A percentile compares a stretch with the other conserved stretches of the same genome.
Evolutionary conservation across 768 basidiomycete genomes (phyloP).

Genomic region (Trametes cingulata): DNA sequence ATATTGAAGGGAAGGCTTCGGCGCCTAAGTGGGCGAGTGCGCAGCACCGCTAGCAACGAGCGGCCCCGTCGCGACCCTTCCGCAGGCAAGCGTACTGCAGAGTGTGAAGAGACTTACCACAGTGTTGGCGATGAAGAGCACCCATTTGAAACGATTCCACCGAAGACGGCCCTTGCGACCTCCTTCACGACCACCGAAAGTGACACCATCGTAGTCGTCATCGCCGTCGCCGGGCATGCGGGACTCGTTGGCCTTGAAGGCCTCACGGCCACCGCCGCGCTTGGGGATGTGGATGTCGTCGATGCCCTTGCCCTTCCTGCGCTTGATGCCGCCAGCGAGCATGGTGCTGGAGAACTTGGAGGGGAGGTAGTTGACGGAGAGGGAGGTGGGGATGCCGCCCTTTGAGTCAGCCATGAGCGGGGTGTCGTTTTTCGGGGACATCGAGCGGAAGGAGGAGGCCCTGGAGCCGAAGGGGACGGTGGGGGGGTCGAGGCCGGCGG

Average conservation of each 20-base stretch:
- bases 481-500: conserved; percentile 40
- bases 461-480: conserved; percentile 39
- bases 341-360: conserved; percentile 64
- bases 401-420: conserved; percentile 25
- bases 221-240: conserved; percentile 41
- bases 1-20: too few species aligned
- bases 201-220: conserved; percentile 41
- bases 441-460: conserved; percentile 26
- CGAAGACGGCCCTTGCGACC: conserved; percentile 48
- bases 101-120: conserved; percentile 40
- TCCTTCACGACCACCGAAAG: conserved; percentile 42
- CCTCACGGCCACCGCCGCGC: conserved; percentile 71
- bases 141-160: conserved; percentile 89
- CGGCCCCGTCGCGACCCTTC: background rate
- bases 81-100: background rate
- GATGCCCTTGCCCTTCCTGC: conserved; percentile 38
- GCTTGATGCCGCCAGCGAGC: conserved; percentile 42
- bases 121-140: conserved; percentile 65
- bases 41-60: background rate
- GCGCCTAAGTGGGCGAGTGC: background rate
- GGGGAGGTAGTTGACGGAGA: conserved; percentile 75
- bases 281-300: conserved; percentile 48
- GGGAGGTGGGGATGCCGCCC: conserved; percentile 34
- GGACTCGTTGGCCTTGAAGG: conserved; percentile 41
- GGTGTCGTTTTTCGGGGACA: conserved; percentile 28